Conservation (phyloP, 2,329 filamentous ascomycete genomes). For the Microdochium paspali region DNA sequence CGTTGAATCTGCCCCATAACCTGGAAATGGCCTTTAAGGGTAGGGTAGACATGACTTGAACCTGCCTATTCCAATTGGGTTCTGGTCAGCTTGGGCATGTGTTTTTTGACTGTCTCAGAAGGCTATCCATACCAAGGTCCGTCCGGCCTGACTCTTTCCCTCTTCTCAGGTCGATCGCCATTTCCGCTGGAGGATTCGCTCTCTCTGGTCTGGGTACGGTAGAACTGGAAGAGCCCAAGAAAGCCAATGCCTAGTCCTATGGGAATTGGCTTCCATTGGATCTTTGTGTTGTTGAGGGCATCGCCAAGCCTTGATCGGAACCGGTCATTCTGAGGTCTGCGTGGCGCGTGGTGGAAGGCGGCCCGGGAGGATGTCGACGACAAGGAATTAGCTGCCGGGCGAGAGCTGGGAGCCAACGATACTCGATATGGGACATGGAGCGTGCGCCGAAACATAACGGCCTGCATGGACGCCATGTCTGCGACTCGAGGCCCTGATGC, state of each 20-base stretch:
- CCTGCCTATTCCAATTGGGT: conserved; percentile 46
- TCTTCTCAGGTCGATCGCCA: conserved; percentile 37
- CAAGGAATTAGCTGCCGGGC: conserved; percentile 9
- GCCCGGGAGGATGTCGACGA: conserved; percentile 15
- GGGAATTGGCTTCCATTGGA: conserved; percentile 87
- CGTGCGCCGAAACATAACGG: background rate
- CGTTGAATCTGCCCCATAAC: conserved; percentile 86
- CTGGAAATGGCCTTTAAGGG: conserved; percentile 85
- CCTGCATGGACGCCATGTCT: background rate
- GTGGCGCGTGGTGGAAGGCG: conserved; percentile 32
- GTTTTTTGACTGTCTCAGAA: too few relatives aligned
- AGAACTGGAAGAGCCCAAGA: conserved; percentile 74
- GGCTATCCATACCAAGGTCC: conserved; percentile 88
- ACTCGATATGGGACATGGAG: background rate
- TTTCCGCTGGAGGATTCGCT: conserved; percentile 35
- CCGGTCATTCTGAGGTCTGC: conserved; percentile 28
- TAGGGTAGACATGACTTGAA: conserved; percentile 87
- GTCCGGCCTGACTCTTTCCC: conserved; percentile 61
- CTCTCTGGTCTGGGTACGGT: conserved; percentile 56
- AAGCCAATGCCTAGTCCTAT: conserved; percentile 79
- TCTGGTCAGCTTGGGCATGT: background rate
- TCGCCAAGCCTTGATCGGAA: conserved; percentile 43
- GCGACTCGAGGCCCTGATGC: background rate
- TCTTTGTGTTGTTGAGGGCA: conserved; percentile 41
- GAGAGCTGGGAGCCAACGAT: conserved; percentile 9